Conservation (phyloP, 2,329 filamentous ascomycete genomes). For the Chalara sp. region DNA sequence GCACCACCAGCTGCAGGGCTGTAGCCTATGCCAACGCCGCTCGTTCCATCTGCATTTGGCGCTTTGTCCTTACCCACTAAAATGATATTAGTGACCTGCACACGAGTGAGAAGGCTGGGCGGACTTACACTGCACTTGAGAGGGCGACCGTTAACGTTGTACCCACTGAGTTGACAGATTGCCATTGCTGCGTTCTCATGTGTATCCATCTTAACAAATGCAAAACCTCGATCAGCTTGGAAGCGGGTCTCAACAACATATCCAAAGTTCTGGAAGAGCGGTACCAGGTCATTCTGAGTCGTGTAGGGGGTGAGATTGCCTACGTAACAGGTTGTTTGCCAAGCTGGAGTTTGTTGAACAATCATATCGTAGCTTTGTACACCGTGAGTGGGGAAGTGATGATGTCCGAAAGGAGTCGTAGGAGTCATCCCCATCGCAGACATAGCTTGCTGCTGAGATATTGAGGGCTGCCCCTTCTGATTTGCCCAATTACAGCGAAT, state of each 20-base stretch:
- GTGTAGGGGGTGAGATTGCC: slow-evolving; percentile 98
- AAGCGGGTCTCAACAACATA: slow-evolving; percentile 96
- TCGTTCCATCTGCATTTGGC: slow-evolving; percentile 70
- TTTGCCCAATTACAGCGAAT: slow-evolving; percentile 99
- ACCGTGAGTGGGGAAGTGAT: slow-evolving; percentile 95
- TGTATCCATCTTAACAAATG: slow-evolving; percentile 98
- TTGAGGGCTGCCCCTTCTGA: slow-evolving; percentile 98
- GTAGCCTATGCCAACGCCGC: slow-evolving; percentile 64
- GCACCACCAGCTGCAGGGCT: slow-evolving; percentile 67
- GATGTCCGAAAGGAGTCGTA: slow-evolving; percentile 90
- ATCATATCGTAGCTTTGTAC: slow-evolving; percentile 98
- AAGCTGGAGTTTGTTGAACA: slow-evolving; percentile 85
- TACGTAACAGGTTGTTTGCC: slow-evolving; percentile 98
- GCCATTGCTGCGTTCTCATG: slow-evolving; percentile 98
- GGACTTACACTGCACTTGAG: slow-evolving; percentile 94
- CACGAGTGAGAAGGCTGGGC: slow-evolving; percentile 6
- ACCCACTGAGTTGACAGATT: slow-evolving; percentile 95
- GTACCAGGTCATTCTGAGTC: slow-evolving; percentile 92
- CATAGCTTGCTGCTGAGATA: slow-evolving; percentile 96
- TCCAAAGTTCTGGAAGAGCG: slow-evolving; percentile 96
- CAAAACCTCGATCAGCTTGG: slow-evolving; percentile 95
- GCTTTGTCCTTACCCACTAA: slow-evolving; percentile 99
- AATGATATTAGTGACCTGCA: no score
- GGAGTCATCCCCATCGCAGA: slow-evolving; percentile 97
- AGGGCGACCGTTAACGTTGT: slow-evolving; percentile 94